Evolutionary conservation across 2,329 filamentous ascomycete genomes (phyloP).

Genomic region (Fusarium sp.): DNA sequence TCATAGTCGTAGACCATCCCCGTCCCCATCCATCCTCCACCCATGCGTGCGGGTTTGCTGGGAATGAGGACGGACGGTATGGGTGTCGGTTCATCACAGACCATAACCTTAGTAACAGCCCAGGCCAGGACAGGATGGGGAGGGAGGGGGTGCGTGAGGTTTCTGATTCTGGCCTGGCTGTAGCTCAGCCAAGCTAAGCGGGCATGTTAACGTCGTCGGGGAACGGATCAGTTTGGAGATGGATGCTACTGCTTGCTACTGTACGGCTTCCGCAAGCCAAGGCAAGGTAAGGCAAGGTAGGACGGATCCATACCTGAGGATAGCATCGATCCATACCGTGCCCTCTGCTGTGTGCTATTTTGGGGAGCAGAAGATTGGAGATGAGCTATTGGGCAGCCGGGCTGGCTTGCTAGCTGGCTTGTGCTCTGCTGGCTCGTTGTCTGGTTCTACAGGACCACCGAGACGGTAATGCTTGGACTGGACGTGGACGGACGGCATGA

Average conservation of each 20-base stretch:
- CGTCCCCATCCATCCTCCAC: slow-evolving; percentile 11
- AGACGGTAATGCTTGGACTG: slow-evolving; percentile 28
- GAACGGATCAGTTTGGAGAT: slow-evolving; percentile 30
- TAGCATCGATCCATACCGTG: slow-evolving; percentile 39
- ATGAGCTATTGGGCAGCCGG: slow-evolving; percentile 28
- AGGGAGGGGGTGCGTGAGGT: slow-evolving; percentile 9
- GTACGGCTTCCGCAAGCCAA: slow-evolving; percentile 21
- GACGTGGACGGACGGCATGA: slow-evolving; percentile 25
- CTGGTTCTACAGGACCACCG: slow-evolving; percentile 33
- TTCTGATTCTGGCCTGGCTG: neutral
- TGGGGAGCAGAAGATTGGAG: slow-evolving; percentile 25
- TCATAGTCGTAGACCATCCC: slow-evolving; percentile 23
- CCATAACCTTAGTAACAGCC: slow-evolving; percentile 23
- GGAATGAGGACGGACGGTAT: slow-evolving; percentile 3
- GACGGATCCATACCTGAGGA: slow-evolving; percentile 36
- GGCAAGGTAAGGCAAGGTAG: slow-evolving; percentile 4
- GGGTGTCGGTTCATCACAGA: slow-evolving; percentile 18
- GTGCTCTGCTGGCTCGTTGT: slow-evolving; percentile 23
- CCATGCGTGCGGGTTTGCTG: slow-evolving; percentile 15
- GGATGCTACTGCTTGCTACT: neutral
- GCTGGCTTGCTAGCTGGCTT: slow-evolving; percentile 27
- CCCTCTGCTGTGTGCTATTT: slow-evolving; percentile 35
- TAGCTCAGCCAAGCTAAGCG: slow-evolving; percentile 20
- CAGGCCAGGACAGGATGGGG: slow-evolving; percentile 15
- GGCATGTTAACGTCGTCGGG: slow-evolving; percentile 15